These are phyloP conservation scores for Acer campestre DNA, from an alignment of 345 rosid species.

Conservation along the genomic window DNA sequence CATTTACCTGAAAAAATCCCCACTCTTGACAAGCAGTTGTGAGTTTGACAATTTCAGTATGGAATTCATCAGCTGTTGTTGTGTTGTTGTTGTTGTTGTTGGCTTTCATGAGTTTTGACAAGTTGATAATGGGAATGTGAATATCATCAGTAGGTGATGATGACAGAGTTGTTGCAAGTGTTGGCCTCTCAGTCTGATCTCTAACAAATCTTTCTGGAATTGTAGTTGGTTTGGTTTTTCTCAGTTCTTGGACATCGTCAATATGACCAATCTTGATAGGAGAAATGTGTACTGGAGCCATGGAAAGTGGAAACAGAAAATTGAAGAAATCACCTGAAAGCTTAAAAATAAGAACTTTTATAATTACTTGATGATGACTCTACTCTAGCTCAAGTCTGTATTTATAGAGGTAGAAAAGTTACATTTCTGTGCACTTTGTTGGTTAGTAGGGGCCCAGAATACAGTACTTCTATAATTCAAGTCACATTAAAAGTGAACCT, in stretches of 20 bases:
- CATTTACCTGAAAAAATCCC: slow-evolving; percentile 90
- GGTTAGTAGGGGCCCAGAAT: slow-evolving; percentile 17
- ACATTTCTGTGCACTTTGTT: background rate
- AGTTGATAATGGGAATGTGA: slow-evolving; percentile 75
- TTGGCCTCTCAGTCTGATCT: slow-evolving; percentile 61
- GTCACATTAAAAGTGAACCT: background rate
- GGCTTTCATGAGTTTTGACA: slow-evolving; percentile 55
- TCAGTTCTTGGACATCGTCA: slow-evolving; percentile 91
- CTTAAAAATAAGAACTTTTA: too few species aligned
- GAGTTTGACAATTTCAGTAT: slow-evolving; percentile 47
- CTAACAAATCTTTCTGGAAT: slow-evolving; percentile 81
- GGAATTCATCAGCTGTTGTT: slow-evolving; percentile 25
- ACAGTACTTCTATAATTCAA: slow-evolving; percentile 20
- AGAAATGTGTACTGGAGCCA: slow-evolving; percentile 67
- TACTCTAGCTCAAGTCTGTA: slow-evolving; percentile 13
- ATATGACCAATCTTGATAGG: slow-evolving; percentile 73
- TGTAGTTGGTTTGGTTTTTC: slow-evolving; percentile 54
- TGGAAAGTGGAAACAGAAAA: slow-evolving; percentile 34
- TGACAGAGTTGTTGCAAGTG: slow-evolving; percentile 19
- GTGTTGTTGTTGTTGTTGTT: background rate
- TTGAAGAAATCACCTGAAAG: too few species aligned
- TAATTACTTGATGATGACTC: slow-evolving; percentile 15
- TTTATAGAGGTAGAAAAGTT: slow-evolving; percentile 32
- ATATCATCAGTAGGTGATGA: slow-evolving; percentile 37
- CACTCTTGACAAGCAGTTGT: slow-evolving; percentile 81